Conservation (phyloP, 1,139 yeast genomes). For the Magnusiomyces sp. region DNA sequence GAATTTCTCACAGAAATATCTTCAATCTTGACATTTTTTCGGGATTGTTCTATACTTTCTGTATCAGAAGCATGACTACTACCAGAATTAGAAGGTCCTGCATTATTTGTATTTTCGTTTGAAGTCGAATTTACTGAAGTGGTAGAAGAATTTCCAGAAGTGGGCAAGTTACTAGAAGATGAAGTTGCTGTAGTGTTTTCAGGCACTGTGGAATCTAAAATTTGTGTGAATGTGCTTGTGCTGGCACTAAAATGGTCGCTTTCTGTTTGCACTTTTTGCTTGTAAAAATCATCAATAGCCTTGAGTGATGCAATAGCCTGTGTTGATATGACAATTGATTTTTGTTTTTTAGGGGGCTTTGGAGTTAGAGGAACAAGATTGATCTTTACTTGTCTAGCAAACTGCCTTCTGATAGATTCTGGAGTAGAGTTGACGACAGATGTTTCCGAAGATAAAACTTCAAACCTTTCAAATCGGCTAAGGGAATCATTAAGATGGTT, state of each 20-base stretch:
- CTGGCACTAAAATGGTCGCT: slow-evolving; percentile 14
- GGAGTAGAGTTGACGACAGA: slow-evolving; percentile 27
- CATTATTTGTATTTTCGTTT: background rate
- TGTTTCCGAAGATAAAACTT: slow-evolving; percentile 51
- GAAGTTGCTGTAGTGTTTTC: background rate
- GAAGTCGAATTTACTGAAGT: background rate
- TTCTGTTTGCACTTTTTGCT: slow-evolving; percentile 16
- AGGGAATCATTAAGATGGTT: slow-evolving; percentile 64
- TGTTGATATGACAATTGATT: slow-evolving; percentile 42
- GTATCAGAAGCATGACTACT: slow-evolving; percentile 14
- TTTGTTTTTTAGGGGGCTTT: slow-evolving; percentile 1
- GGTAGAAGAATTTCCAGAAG: background rate
- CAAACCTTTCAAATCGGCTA: slow-evolving; percentile 69
- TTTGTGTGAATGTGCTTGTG: background rate
- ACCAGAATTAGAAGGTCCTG: background rate
- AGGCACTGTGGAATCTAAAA: background rate
- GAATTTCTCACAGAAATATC: slow-evolving; percentile 4
- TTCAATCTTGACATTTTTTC: slow-evolving; percentile 12
- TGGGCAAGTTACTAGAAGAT: background rate
- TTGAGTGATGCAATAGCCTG: slow-evolving; percentile 85
- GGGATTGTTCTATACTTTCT: slow-evolving; percentile 16
- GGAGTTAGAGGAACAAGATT: slow-evolving; percentile 34
- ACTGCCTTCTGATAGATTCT: slow-evolving; percentile 35
- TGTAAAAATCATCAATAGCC: slow-evolving; percentile 53
- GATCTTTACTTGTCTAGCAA: slow-evolving; percentile 67